Base-by-base conservation (phyloP, 2,329 filamentous ascomycete species). In the Ophiosphaerella korrae region DNA sequence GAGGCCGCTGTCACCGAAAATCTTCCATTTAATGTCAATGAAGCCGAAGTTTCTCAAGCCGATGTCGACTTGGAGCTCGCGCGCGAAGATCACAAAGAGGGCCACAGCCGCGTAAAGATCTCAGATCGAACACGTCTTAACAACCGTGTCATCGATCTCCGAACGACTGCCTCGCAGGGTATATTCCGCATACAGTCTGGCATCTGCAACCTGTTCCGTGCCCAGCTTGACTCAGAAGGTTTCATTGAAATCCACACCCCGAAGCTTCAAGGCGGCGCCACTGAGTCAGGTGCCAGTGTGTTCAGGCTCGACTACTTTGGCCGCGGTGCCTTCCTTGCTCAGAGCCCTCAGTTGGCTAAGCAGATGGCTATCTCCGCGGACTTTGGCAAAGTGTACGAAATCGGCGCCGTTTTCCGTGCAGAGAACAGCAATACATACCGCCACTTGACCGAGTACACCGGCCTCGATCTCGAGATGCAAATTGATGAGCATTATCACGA, bases 371-470 rank as follows among this genome's bases (percentile, higher is more conserved):
- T 97, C 35, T 90, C 91, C 5, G 88, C 92, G 24, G 92, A 97
- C 70, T 94, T 96, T 69, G 88, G 88, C 50, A 86, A 87, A 43
- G 92, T 97, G 6, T 97, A 93, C 66, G 92, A 97, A 71, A 87
- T 94, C 58, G 90, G 90, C 13, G 87, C 90, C 2, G 92, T 97
- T 6, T 97, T 97, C 81, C 86, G 92, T 61, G 92, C 92, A 0
- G 92, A 97, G 72, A 95, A 97, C 77, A 95, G 90, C 68, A 97
- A 97, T 74, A 97, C 92, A 0, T 92, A 96, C 67, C 87, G 92
- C 33, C 92, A 97, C 72, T 80, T 97, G 80, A 96, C 92, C 0
- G 92, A 97, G 72, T 97, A 95, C 71, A 97, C 92, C 4, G 92
- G 92, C 48, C 80, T 97, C 26, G 92, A 97, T 80, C 74, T 97